Percentiles rank a stretch among this genome's conserved stretches.
These are phyloP conservation scores for Metschnikowia amazonensis DNA, from an alignment of 805 yeast genomes.

Conservation along the genomic window DNA sequence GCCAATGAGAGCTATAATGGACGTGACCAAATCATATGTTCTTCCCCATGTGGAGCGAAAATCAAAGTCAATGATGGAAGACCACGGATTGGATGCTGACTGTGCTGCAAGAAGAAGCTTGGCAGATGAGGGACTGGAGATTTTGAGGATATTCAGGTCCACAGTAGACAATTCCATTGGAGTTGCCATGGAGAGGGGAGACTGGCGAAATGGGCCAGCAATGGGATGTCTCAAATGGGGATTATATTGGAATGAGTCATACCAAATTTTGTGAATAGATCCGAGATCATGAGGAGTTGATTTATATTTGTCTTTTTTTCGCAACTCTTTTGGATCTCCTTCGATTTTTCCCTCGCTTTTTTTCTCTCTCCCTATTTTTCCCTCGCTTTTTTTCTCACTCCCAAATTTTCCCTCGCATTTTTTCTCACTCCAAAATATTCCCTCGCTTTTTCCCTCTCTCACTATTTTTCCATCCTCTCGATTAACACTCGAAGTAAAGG, in stretches of 20 bases:
- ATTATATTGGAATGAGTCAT: slow-evolving; percentile 26
- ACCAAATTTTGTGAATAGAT: slow-evolving; percentile 33
- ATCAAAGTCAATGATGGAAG: slow-evolving; percentile 32
- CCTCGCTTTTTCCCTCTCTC: too few species aligned
- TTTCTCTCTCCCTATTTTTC: too few species aligned
- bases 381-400: too few species aligned
- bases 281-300: too few species aligned
- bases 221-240: slow-evolving; percentile 35
- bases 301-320: too few species aligned
- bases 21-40: slow-evolving; percentile 63
- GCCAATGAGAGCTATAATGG: slow-evolving; percentile 64
- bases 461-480: too few species aligned
- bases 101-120: slow-evolving; percentile 30
- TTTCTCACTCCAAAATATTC: too few species aligned
- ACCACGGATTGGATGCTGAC: slow-evolving; percentile 25
- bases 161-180: slow-evolving; percentile 35
- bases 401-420: too few species aligned
- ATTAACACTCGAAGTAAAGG: too few species aligned
- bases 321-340: background rate
- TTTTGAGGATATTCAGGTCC: slow-evolving; percentile 26
- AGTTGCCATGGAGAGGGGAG: slow-evolving; percentile 33
- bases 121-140: slow-evolving; percentile 26
- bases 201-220: slow-evolving; percentile 33
- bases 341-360: background rate
- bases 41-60: slow-evolving; percentile 41